Conservation (phyloP, 1,284 basidiomycete species). For the Mycena citricolor region DNA sequence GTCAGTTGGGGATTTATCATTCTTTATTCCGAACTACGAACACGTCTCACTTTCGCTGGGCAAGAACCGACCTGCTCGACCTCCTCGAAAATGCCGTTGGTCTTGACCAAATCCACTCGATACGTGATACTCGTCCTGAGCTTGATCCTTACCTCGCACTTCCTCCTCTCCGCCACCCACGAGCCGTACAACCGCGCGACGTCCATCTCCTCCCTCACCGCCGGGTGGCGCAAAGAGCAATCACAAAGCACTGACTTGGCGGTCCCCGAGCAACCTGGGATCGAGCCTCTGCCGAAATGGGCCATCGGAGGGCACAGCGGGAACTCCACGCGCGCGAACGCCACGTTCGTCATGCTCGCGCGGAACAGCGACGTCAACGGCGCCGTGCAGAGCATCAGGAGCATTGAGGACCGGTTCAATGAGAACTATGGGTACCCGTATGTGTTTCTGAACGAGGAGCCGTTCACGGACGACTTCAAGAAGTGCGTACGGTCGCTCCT, state of each 20-base stretch:
- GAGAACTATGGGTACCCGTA: conserved; percentile 66
- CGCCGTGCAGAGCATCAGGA: conserved; percentile 55
- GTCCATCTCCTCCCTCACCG: conserved; percentile 49
- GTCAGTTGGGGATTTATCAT: too few relatives aligned
- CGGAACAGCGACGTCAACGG: conserved; percentile 67
- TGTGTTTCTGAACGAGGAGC: conserved; percentile 73
- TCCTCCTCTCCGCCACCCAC: conserved; percentile 65
- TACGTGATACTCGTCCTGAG: conserved; percentile 16
- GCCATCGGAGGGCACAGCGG: background rate
- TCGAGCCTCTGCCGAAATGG: conserved; percentile 8
- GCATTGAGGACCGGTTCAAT: conserved; percentile 69
- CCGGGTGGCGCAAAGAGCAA: conserved; percentile 6
- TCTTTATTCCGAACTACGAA: too few relatives aligned
- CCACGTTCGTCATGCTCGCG: conserved; percentile 67
- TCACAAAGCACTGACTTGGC: conserved; percentile 17
- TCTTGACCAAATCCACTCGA: conserved; percentile 18
- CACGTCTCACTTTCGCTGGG: too few relatives aligned
- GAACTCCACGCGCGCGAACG: conserved; percentile 41
- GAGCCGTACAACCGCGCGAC: conserved; percentile 69
- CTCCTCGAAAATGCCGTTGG: too few relatives aligned
- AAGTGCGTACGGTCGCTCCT: conserved; percentile 34
- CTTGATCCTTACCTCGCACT: conserved; percentile 51
- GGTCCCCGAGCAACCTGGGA: conserved; percentile 12
- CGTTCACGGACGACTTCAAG: conserved; percentile 74
- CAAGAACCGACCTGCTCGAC: too few relatives aligned